These are phyloP conservation scores for Salix koriyanagi DNA, from an alignment of 345 rosid species.

Conservation along the genomic window DNA sequence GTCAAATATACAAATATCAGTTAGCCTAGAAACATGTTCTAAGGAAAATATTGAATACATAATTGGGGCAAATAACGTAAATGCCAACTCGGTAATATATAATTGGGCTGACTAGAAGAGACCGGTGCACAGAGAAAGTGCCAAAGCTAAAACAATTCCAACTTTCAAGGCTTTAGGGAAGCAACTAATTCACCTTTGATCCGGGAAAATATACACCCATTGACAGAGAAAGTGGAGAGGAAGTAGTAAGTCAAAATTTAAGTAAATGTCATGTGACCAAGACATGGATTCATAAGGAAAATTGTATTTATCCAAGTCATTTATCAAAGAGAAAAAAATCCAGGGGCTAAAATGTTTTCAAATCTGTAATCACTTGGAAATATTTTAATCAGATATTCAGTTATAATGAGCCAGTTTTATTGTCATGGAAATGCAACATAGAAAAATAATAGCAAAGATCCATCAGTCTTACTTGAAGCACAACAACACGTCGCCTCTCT, in stretches of 20 bases:
- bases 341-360: neutral
- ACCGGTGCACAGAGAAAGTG: too few species aligned
- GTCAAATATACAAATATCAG: conserved; percentile 11
- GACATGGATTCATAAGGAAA: neutral
- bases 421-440: too few species aligned
- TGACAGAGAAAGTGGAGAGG: neutral
- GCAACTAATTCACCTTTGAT: too few species aligned
- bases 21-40: too few species aligned
- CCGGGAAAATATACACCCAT: neutral
- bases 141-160: too few species aligned
- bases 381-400: neutral
- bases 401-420: neutral
- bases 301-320: neutral
- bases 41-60: too few species aligned
- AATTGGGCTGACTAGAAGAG: too few species aligned
- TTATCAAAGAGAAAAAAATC: too few species aligned
- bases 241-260: neutral
- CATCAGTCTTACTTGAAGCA: conserved; percentile 64
- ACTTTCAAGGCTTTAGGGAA: too few species aligned
- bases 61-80: too few species aligned
- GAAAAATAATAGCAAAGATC: neutral
- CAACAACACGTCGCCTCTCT: conserved; percentile 36
- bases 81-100: too few species aligned
- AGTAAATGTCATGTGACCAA: neutral
- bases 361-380: neutral